phyloP scores from a whole-genome alignment of 148 eudicot genomes.

The Fagopyrum tataricum region DNA sequence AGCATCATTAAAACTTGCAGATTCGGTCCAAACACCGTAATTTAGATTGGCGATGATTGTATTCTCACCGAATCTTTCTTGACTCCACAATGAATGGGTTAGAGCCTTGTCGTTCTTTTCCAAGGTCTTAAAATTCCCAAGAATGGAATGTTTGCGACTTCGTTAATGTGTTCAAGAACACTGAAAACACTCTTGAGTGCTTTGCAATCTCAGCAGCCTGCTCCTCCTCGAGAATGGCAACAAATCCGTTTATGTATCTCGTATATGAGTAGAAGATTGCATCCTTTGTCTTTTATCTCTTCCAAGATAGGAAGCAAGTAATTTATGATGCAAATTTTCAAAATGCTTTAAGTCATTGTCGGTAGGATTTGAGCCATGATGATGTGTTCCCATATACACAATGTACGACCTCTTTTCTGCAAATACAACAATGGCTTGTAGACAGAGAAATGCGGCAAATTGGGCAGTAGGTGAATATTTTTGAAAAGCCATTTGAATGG shows the following conservation, averaged over 20 bases:
- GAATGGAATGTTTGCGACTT: slow-evolving; percentile 63
- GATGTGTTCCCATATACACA: slow-evolving; percentile 61
- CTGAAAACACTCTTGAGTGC: slow-evolving; percentile 55
- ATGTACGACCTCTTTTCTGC: too few species aligned
- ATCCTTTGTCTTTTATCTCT: slow-evolving; percentile 49
- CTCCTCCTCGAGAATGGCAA: slow-evolving; percentile 55
- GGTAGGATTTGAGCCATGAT: slow-evolving; percentile 21
- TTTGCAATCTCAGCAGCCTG: slow-evolving; percentile 47
- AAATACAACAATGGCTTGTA: too few species aligned
- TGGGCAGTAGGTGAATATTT: too few species aligned
- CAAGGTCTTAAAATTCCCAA: slow-evolving; percentile 47
- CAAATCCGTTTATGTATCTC: slow-evolving; percentile 55
- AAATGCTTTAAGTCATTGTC: slow-evolving; percentile 23
- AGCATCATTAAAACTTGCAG: slow-evolving; percentile 49
- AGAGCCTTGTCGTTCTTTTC: slow-evolving; percentile 20
- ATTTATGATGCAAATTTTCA: slow-evolving; percentile 33
- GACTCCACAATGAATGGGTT: slow-evolving; percentile 28
- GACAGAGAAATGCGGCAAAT: too few species aligned
- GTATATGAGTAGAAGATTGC: slow-evolving; percentile 53
- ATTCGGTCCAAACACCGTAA: slow-evolving; percentile 75
- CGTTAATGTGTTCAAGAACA: slow-evolving; percentile 34
- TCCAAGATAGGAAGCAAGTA: slow-evolving; percentile 51
- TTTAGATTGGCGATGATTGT: slow-evolving; percentile 66
- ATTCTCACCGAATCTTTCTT: slow-evolving; percentile 49
- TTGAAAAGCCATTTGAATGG: too few species aligned